These are phyloP conservation scores for Lizanozyma gosingica DNA, from an alignment of 1,139 yeast species.

Conservation along the genomic window DNA sequence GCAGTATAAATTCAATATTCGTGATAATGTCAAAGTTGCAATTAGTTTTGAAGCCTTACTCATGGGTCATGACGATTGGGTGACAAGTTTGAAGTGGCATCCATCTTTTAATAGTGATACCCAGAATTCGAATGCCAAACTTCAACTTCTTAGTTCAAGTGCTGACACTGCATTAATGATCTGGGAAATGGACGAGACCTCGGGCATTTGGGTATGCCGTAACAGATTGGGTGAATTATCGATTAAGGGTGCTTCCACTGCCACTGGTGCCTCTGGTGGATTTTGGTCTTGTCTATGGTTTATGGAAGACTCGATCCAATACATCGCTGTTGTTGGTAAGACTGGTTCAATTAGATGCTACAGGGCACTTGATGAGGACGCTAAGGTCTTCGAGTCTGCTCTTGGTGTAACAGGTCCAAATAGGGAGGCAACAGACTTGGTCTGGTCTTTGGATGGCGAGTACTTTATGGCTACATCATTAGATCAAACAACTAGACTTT, in stretches of 20 bases:
- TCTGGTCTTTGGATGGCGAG: constrained; percentile 65
- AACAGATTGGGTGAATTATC: constrained; percentile 85
- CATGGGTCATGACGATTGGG: constrained; percentile 99
- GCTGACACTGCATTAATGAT: constrained; percentile 92
- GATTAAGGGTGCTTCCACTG: constrained; percentile 94
- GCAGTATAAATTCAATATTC: constrained; percentile 47
- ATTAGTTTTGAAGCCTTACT: constrained; percentile 85
- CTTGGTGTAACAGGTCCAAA: constrained; percentile 73
- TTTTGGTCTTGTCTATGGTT: constrained; percentile 91
- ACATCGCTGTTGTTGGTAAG: constrained; percentile 72
- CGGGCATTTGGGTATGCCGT: constrained; percentile 87
- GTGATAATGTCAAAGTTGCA: constrained; percentile 31
- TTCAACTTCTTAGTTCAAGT: constrained; percentile 70
- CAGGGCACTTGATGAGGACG: constrained; percentile 27
- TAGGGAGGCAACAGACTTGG: constrained; percentile 65
- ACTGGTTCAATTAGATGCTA: constrained; percentile 91
- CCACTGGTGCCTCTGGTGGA: constrained; percentile 97
- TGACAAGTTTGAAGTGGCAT: constrained; percentile 79
- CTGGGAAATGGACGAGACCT: constrained; percentile 85
- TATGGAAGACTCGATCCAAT: constrained; percentile 29
- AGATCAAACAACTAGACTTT: constrained; percentile 89
- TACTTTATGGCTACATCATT: constrained; percentile 68
- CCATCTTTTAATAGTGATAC: constrained; percentile 18
- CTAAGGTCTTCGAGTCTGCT: constrained; percentile 41
- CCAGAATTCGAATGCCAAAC: constrained; percentile 17